Evolutionary conservation across 192 early-diverging fungal genomes (phyloP).

Genomic region (Coemansia sp.): DNA sequence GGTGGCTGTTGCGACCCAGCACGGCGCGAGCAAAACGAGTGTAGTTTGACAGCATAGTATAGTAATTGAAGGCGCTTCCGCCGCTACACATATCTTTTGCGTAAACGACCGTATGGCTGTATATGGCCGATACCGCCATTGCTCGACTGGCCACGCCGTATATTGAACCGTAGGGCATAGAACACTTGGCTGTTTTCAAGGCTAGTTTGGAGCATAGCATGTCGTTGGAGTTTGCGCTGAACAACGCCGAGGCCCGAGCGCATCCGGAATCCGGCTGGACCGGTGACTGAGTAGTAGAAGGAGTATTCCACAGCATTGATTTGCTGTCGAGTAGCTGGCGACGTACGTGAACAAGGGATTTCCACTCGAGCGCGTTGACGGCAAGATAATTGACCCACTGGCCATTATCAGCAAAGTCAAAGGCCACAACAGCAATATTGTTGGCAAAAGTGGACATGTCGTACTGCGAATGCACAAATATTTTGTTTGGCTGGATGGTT

Average conservation of each 20-base stretch:
- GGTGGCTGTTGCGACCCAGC: slow-evolving; percentile 12
- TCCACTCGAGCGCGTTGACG: slow-evolving; percentile 19
- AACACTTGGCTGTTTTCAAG: slow-evolving; percentile 1
- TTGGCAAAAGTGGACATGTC: slow-evolving; percentile 1
- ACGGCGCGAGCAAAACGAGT: background rate
- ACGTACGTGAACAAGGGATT: slow-evolving; percentile 8
- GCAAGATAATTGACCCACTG: slow-evolving; percentile 20
- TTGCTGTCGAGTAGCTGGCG: background rate
- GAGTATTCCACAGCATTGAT: slow-evolving; percentile 2
- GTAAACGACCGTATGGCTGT: slow-evolving; percentile 17
- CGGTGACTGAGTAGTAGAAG: background rate
- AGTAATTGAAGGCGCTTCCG: slow-evolving; percentile 7
- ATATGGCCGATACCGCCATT: slow-evolving; percentile 14
- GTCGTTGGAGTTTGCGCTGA: slow-evolving; percentile 4
- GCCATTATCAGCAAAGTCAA: slow-evolving; percentile 6
- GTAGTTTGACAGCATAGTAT: slow-evolving; percentile 18
- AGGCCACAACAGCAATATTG: slow-evolving; percentile 25
- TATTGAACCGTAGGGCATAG: slow-evolving; percentile 20
- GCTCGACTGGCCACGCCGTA: slow-evolving; percentile 11
- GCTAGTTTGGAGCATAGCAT: slow-evolving; percentile 8
- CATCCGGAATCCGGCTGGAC: slow-evolving; percentile 3
- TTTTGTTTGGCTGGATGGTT: background rate
- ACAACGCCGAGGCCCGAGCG: slow-evolving; percentile 3
- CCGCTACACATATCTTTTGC: slow-evolving; percentile 10
- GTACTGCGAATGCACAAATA: slow-evolving; percentile 13